Base-by-base conservation (phyloP, 2,329 filamentous ascomycete genomes). In the Trichocomaceae sp. region DNA sequence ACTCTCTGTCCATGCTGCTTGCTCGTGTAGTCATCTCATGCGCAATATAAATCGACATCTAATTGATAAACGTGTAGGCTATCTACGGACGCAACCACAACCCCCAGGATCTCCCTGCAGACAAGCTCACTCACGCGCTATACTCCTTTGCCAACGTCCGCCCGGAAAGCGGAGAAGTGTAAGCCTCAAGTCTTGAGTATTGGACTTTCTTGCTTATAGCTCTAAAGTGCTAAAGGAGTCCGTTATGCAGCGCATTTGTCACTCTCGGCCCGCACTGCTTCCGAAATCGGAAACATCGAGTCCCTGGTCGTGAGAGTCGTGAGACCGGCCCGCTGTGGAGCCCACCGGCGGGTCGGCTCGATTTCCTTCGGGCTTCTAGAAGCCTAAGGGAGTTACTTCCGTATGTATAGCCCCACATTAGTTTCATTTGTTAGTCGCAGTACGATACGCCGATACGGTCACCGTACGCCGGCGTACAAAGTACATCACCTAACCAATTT, bases 91-190 rank as follows among this genome's bases (percentile, higher is more conserved):
- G 90, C 56, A 87, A 91, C 65, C 87, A 93, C 68, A 80, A 83
- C 13, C 90, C 90, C 0, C 87, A 93, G 66, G 84, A 93, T 66
- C 79, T 96, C 2, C 88, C 88, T 0, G 84, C 81, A 2, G 82
- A 90, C 52, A 87, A 89, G 58, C 80, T 96, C 33, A 96, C 90
- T 0, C 91, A 96, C 66, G 73, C 96, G 7, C 81, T 96, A 15
- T 96, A 95, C 63, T 80, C 90, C 9, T 96, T 96, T 72, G 90
- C 88, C 65, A 93, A 96, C 69, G 83, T 95, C 56, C 81, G 83
- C 1, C 81, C 84, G 2, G 88, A 91, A 3, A 83, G 79, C 41
- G 90, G 90, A 51, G 88, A 93, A 74, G 88, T 92, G 75, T 87
- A 77, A 59, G 66, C 59, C n/a, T 29, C n/a, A 37, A 20, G 22